Evolutionary conservation across 768 basidiomycete genomes (phyloP), one percentile per base, ranked within the genome.

Genomic region (Pleurotus tuoliensis): DNA sequence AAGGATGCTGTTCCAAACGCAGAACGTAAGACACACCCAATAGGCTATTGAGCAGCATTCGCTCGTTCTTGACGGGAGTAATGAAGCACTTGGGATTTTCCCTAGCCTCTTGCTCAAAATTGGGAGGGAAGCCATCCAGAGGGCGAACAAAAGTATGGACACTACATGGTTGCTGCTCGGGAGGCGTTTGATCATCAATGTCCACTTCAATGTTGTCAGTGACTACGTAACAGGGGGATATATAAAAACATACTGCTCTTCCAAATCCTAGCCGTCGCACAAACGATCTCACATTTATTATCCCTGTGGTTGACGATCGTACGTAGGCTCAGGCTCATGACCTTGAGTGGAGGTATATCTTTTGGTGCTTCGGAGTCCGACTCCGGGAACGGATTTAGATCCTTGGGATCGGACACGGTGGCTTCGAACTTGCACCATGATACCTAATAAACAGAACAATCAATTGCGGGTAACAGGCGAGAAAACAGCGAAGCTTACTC

Each of bases 371-470:
- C 68, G 0, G 74, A 62, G 63, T 95, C 91, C 3, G 80, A 78
- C 50, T 95, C 91, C 0, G 82, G 64, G 67, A 95, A 84, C 0
- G 93, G 91, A 57, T 85, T 90, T 69, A 99, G 82, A 61, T 92
- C 86, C 63, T 97, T 96, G 1, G 95, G 94, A 62, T 94, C 82
- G 5, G 81, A 69, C 5, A 94, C 89, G 0, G 83, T 85, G 15
- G 83, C 88, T 72, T 99, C 96, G 11, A 98, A 74, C 71, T 95
- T 95, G 65, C 95, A 98, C 97, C 97, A 99, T 1, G 97, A 96
- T 30, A 92, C 81, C 96, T 98, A 59, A 24, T 11, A 22, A 53
- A n/a, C 44, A 30, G 30, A 34, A 34, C 30, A 11, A 15, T 12
- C 16, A 55, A 13, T 5, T 56, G 56, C 27, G 2, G 39, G 27